phyloP scores from a whole-genome alignment of 192 early-diverging fungal species.

The Coemansia sp. region DNA sequence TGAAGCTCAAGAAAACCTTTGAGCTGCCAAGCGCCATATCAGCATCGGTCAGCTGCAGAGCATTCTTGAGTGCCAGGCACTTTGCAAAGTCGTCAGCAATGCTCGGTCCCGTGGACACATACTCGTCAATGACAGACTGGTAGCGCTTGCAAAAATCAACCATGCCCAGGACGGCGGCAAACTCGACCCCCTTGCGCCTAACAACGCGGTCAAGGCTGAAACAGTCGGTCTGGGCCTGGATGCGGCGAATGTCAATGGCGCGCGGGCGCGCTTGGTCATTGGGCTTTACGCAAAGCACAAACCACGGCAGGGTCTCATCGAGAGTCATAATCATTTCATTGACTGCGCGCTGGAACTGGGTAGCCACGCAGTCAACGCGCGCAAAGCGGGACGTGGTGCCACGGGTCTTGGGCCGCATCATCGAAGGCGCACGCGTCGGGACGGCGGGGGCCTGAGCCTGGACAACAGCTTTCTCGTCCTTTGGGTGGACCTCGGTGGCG shows the following conservation, averaged over 20 bases:
- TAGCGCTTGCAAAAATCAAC: slow-evolving; percentile 50
- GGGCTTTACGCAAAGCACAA: slow-evolving; percentile 63
- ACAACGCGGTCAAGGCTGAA: slow-evolving; percentile 28
- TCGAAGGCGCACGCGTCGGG: slow-evolving; percentile 63
- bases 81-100: slow-evolving; percentile 16
- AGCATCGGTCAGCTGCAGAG: slow-evolving; percentile 39
- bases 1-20: slow-evolving; percentile 72
- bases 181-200: slow-evolving; percentile 43
- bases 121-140: slow-evolving; percentile 36
- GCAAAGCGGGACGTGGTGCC: slow-evolving; percentile 51
- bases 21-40: slow-evolving; percentile 55
- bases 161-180: slow-evolving; percentile 34
- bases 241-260: slow-evolving; percentile 33
- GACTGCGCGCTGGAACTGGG: slow-evolving; percentile 66
- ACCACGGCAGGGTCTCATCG: slow-evolving; percentile 74
- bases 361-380: slow-evolving; percentile 58
- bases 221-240: slow-evolving; percentile 37
- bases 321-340: slow-evolving; percentile 65
- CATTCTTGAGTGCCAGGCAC: slow-evolving; percentile 38
- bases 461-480: slow-evolving; percentile 69
- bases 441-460: slow-evolving; percentile 69
- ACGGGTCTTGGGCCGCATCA: slow-evolving; percentile 58
- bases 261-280: slow-evolving; percentile 38
- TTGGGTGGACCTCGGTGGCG: slow-evolving; percentile 74
- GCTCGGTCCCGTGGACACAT: slow-evolving; percentile 21